Conservation (phyloP, 108 stramenopile species). For the Nitzschia palea region DNA sequence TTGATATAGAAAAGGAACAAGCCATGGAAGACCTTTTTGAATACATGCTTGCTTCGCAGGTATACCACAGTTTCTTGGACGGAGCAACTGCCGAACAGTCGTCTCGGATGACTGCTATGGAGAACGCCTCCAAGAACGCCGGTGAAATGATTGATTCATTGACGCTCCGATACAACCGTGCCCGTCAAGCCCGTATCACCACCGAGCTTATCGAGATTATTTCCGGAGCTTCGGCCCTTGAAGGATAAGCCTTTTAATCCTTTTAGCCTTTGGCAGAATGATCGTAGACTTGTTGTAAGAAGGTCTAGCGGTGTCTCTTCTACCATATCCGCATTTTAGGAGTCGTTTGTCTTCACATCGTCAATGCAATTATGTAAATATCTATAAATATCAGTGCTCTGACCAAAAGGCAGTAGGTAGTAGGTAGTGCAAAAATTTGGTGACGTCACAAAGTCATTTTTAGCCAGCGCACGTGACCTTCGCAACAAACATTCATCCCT, state of each 20-base stretch:
- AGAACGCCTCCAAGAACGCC: slow-evolving; percentile 99
- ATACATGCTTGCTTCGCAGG: slow-evolving; percentile 90
- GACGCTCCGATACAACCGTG: slow-evolving; percentile 98
- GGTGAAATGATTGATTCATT: slow-evolving; percentile 97
- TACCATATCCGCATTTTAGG: no score
- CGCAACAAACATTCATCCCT: no score
- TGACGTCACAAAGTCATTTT: no score
- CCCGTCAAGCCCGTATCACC: slow-evolving; percentile 99
- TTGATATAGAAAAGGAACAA: slow-evolving; percentile 95
- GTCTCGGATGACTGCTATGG: slow-evolving; percentile 99
- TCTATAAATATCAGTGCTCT: no score
- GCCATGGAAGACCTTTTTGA: slow-evolving; percentile 93
- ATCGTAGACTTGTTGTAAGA: no score
- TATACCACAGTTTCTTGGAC: slow-evolving; percentile 96
- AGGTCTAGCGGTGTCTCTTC: no score
- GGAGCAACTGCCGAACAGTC: slow-evolving; percentile 97
- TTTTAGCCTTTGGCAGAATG: no score
- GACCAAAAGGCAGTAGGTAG: no score
- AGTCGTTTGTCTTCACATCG: no score
- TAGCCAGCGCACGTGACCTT: no score
- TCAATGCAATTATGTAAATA: no score
- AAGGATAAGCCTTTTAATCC: slow-evolving; percentile 72
- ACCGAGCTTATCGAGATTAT: slow-evolving; percentile 99
- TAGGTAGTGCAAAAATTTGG: no score
- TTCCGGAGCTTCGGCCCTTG: slow-evolving; percentile 99